phyloP scores from a whole-genome alignment of 306 rosid genomes.

The Luffa acutangula region DNA sequence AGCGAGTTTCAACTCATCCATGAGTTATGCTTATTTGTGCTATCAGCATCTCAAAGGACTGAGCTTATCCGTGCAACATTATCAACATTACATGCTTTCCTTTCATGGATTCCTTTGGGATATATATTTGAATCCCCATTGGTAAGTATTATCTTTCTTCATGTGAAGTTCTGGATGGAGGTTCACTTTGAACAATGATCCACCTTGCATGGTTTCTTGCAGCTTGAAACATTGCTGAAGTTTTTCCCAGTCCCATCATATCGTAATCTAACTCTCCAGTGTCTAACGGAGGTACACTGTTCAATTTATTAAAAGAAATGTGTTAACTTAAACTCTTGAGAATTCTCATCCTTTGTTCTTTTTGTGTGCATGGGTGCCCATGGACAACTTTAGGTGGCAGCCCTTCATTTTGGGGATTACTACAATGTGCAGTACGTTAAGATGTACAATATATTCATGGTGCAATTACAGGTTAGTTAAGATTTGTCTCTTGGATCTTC shows the following conservation, averaged over 20 bases:
- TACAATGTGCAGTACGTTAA: conserved; percentile 68
- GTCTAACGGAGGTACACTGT: conserved; percentile 70
- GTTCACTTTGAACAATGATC: neutral
- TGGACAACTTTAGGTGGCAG: conserved; percentile 59
- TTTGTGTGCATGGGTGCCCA: neutral
- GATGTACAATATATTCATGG: conserved; percentile 86
- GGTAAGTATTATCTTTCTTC: conserved; percentile 35
- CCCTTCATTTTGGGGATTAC: conserved; percentile 68
- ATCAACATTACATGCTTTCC: conserved; percentile 91
- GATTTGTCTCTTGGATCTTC: neutral
- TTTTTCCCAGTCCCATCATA: conserved; percentile 79
- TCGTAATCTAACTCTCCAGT: conserved; percentile 84
- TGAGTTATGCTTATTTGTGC: conserved; percentile 88
- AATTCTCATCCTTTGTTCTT: neutral
- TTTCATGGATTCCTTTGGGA: conserved; percentile 98
- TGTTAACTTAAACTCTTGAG: neutral
- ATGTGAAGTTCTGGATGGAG: neutral
- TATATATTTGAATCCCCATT: conserved; percentile 91
- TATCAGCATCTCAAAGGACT: conserved; percentile 85
- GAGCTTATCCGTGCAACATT: conserved; percentile 90
- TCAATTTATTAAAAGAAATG: neutral
- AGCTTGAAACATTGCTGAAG: conserved; percentile 91
- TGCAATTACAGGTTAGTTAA: conserved; percentile 71
- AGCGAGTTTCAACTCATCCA: conserved; percentile 99
- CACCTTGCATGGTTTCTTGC: conserved; percentile 16